Conservation (phyloP, 495 filamentous ascomycete species). For the Lophiotrema nucula region DNA sequence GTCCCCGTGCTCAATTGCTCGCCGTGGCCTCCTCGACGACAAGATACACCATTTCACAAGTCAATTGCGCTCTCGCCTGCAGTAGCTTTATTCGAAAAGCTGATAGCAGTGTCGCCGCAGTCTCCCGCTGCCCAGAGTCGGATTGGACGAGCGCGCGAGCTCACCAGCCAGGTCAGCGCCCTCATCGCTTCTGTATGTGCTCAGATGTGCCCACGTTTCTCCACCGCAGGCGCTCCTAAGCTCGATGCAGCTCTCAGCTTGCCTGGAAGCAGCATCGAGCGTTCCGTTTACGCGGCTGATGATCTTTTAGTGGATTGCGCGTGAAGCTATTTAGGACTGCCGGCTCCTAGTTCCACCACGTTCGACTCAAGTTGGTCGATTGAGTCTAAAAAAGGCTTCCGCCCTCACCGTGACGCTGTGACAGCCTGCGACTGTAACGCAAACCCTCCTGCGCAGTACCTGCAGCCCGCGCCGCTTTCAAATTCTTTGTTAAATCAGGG, state of each 20-base stretch:
- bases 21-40: too few relatives aligned
- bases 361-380: neutral
- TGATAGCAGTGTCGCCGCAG: too few relatives aligned
- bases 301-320: neutral
- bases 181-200: neutral
- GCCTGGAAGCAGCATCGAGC: conserved; percentile 2
- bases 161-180: conserved; percentile 20
- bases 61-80: neutral
- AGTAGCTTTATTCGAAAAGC: conserved; percentile 1
- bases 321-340: neutral
- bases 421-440: too few relatives aligned
- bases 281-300: neutral
- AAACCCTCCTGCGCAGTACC: too few relatives aligned
- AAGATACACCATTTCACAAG: too few relatives aligned
- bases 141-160: neutral
- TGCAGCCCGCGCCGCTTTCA: too few relatives aligned
- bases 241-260: conserved; percentile 1
- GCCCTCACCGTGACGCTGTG: too few relatives aligned
- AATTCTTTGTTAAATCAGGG: too few relatives aligned
- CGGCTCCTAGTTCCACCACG: neutral
- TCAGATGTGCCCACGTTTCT: neutral
- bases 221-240: neutral
- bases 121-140: too few relatives aligned
- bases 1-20: neutral
- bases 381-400: too few relatives aligned